phyloP scores from a whole-genome alignment of 1,139 yeast genomes.

The Taphrina betulina region DNA sequence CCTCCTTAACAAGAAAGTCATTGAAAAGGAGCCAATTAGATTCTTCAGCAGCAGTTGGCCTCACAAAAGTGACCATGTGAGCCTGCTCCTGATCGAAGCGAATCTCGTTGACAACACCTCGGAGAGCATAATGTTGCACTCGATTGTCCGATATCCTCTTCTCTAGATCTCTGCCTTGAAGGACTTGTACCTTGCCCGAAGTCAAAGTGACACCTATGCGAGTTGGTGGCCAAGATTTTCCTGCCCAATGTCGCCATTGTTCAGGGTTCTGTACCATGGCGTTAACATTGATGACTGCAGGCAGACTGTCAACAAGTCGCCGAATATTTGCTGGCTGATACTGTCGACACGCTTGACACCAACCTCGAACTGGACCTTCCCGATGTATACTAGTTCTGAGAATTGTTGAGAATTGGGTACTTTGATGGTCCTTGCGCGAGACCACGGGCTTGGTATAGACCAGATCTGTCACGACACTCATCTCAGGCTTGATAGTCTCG shows the following conservation, averaged over 20 bases:
- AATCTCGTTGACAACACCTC: slow-evolving; percentile 48
- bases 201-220: slow-evolving; percentile 31
- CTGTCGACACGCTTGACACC: slow-evolving; percentile 35
- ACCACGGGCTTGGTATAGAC: slow-evolving; percentile 36
- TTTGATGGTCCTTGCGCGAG: slow-evolving; percentile 22
- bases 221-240: slow-evolving; percentile 33
- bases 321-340: slow-evolving; percentile 31
- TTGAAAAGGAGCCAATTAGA: slow-evolving; percentile 79
- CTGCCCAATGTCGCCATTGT: slow-evolving; percentile 37
- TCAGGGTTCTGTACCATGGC: slow-evolving; percentile 49
- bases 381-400: slow-evolving; percentile 33
- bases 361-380: slow-evolving; percentile 32
- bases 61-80: slow-evolving; percentile 46
- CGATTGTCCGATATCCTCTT: slow-evolving; percentile 31
- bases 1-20: slow-evolving; percentile 82
- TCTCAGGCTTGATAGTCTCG: slow-evolving; percentile 35
- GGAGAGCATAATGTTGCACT: slow-evolving; percentile 40
- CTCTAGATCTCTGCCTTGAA: slow-evolving; percentile 34
- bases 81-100: slow-evolving; percentile 41
- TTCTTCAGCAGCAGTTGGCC: slow-evolving; percentile 45
- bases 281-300: slow-evolving; percentile 66
- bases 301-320: slow-evolving; percentile 55
- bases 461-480: slow-evolving; percentile 38
- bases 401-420: slow-evolving; percentile 33
- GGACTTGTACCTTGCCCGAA: slow-evolving; percentile 28